Evolutionary conservation across 176 grass and related monocot genomes (phyloP), one percentile per base, ranked within the genome.

Genomic region (Secale cereale): DNA sequence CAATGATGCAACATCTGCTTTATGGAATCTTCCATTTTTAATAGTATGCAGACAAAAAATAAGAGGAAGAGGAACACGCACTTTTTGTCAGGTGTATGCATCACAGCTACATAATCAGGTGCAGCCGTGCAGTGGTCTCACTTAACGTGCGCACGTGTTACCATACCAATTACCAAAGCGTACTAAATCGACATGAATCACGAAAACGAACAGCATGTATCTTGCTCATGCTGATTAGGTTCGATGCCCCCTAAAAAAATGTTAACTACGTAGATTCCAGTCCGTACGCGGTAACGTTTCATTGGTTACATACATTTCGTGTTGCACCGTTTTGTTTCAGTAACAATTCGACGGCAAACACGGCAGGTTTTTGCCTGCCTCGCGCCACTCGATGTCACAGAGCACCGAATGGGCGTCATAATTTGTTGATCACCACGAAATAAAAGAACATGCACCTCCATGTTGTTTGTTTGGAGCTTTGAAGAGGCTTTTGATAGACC

Each of bases 341-440:
- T 66, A 9, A 23, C 36, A 30, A 28, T n/a, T 72, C 7, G 59
- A 64, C 29, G 48, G 50, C 17, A 6, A n/a, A 79, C 32, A 57
- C 66, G 35, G 8, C n/a, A 62, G 28, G 19, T 57, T 65, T 82
- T 69, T 32, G 45, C 2, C 35, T 43, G 40, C 4, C 27, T 60
- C 35, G 19, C 36, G 50, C 48, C n/a, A 50, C 50, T 70, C 60
- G 29, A 81, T 20, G 28, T 62, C 70, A 85, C 36, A 22, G 61
- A 82, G 83, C 65, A 82, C 70, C 45, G 25, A 19, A 36, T 50
- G 30, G 32, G n/a, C 12, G 25, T 43, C 64, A 90, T 86, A 32
- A 73, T 90, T 56, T 16, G 73, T 17, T 60, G 25, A n/a, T 65
- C 79, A 64, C 65, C 22, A 85, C 6, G 77, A 69, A 27, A 13